Base-by-base conservation (phyloP, 257 asterid species). In the Primulina huaijiensis region DNA sequence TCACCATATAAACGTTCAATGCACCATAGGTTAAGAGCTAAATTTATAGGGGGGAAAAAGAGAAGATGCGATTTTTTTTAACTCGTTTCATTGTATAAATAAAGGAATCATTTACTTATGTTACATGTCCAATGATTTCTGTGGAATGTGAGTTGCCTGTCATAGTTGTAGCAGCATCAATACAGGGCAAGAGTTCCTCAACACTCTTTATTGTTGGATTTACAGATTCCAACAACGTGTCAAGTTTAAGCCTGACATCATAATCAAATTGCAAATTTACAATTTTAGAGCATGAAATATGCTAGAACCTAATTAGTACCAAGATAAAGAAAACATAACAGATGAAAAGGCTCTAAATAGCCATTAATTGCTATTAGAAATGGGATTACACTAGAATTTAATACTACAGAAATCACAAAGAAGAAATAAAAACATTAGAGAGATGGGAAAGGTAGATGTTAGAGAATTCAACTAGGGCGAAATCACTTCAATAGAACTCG, bases 1-100 rank as follows among this genome's bases (percentile, higher is more conserved):
- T 94, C 99, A 59, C 99, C 99, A 79, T 94, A 94, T 19, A 94
- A 82, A 11, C 99, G 96, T 80, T 94, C 99, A 74, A 89, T 91
- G 90, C 97, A 91, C 82, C 99, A 91, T 72, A 92, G 66, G 81
- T 85, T 86, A 72, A 91, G 85, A 75, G 85, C 98, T 94, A 61
- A 60, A 80, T 25, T 79, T 93, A 97, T 81, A 7, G 7, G 38
- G 67, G 81, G 74, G 30, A 73, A 78, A 61, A 72, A 66, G 11
- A 64, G 73, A 74, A 27, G 29, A 43, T 69, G 68, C 52, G 64
- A 34, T 72, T 1, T 35, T 23, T 23, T 23, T 76, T 69, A 72
- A 75, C 38, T 29, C 16, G 66, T 74, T 74, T 65, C 66, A 74
- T 23, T 57, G 75, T 25, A 79, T 16, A 52, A 64, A 60, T 57